A percentile compares a stretch with the other conserved stretches of the same genome.
phyloP scores from a whole-genome alignment of 192 early-diverging fungal genomes.

The Podila verticillata region DNA sequence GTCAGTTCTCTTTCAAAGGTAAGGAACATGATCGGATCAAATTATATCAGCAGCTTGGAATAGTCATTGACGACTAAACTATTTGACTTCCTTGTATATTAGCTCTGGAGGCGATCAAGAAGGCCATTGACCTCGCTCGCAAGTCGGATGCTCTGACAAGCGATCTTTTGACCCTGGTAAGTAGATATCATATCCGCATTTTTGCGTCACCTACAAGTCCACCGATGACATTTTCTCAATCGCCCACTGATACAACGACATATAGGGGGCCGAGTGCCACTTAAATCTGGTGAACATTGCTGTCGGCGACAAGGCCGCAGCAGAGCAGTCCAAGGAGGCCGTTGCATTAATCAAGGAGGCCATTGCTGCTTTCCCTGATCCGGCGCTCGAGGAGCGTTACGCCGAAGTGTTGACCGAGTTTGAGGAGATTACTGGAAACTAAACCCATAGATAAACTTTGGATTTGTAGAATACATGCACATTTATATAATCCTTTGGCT shows the following conservation, averaged over 20 bases:
- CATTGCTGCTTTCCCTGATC: constrained; percentile 35
- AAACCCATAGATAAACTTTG: neutral
- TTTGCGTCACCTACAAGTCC: neutral
- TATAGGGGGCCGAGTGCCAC: constrained; percentile 47
- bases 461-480: neutral
- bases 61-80: neutral
- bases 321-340: constrained; percentile 37
- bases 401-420: constrained; percentile 42
- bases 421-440: constrained; percentile 36
- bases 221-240: neutral
- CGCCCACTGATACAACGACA: neutral
- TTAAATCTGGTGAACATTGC: constrained; percentile 48
- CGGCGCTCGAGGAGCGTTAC: constrained; percentile 44
- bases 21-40: neutral
- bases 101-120: constrained; percentile 39
- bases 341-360: constrained; percentile 50
- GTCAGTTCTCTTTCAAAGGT: constrained; percentile 40
- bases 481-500: neutral
- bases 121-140: constrained; percentile 38
- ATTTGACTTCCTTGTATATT: neutral
- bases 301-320: constrained; percentile 42
- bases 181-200: neutral
- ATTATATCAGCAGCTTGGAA: neutral
- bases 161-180: constrained; percentile 45
- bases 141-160: constrained; percentile 24